Base-by-base conservation (phyloP, 305 asterid genomes). In the Plantago coronopus region DNA sequence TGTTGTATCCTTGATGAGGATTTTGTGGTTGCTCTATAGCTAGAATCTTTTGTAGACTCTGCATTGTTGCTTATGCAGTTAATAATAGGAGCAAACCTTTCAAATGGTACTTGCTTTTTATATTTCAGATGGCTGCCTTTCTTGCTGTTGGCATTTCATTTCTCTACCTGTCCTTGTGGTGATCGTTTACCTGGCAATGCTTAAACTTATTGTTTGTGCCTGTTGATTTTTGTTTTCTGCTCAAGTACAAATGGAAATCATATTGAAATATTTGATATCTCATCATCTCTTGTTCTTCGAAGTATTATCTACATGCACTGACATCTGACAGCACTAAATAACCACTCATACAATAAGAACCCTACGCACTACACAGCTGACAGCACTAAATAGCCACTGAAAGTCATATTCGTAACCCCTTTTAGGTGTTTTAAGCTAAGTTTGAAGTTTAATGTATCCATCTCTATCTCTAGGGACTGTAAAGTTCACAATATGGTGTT, bases 21-120 rank as follows among this genome's bases (percentile, higher is more conserved):
- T 65, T 71, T 69, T 61, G 67, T 71, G 75, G 62, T 61, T 64
- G 34, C 69, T 61, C 48, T 34, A 54, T 43, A 37, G 29, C 59
- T 70, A 63, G 61, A 60, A 61, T 55, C 59, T 58, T 70, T 79
- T 64, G 66, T 68, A 65, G 74, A 57, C 29, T 71, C 65, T 60
- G 65, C 49, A 22, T 54, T 61, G 67, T 66, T 79, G 51, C 51
- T 72, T 75, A 43, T 69, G 82, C 77, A 62, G 69, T 76, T 73
- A 83, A 83, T 81, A 83, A 85, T 56, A 59, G 58, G 68, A 58
- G 68, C 69, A 51, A 72, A 66, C 59, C 66, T 42, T 67, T 49
- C 48, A 17, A 69, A 64, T 59, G 69, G 59, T 61, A 48, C 45
- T 59, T 44, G 59, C 19, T 60, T 31, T 68, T 69, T 15, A 43